Evolutionary conservation across 306 rosid species (phyloP).

Genomic region (Neltuma alba): DNA sequence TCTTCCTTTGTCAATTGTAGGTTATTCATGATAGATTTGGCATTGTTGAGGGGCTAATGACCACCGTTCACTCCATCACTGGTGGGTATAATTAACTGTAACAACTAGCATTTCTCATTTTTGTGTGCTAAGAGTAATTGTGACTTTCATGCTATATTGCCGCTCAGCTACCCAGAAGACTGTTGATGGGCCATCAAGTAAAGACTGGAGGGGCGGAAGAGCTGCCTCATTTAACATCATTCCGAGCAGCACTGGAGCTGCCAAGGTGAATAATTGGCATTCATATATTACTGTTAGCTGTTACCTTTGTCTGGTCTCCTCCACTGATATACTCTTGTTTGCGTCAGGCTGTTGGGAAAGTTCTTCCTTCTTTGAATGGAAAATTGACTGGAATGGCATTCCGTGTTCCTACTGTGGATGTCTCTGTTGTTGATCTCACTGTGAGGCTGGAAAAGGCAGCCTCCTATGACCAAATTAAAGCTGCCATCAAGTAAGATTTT

Average conservation of each 20-base stretch:
- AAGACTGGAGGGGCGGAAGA: constrained; percentile 98
- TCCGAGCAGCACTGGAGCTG: constrained; percentile 97
- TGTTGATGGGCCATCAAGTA: constrained; percentile 86
- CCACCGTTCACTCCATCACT: constrained; percentile 83
- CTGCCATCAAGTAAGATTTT: constrained; percentile 67
- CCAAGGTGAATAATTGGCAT: constrained; percentile 58
- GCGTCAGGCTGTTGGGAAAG: constrained; percentile 73
- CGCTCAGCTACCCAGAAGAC: constrained; percentile 85
- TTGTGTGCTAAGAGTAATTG: not conserved
- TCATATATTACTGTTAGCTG: not conserved
- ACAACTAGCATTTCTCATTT: not conserved
- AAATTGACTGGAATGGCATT: constrained; percentile 85
- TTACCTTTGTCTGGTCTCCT: not conserved
- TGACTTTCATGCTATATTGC: not conserved
- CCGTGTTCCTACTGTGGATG: constrained; percentile 84
- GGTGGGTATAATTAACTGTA: constrained; percentile 46
- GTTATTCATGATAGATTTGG: constrained; percentile 85
- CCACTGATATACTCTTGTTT: not conserved
- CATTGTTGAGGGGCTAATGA: constrained; percentile 90
- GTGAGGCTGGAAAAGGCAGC: constrained; percentile 67
- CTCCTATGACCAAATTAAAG: constrained; percentile 56
- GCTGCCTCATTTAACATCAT: constrained; percentile 93
- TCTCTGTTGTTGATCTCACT: constrained; percentile 79
- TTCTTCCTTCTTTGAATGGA: constrained; percentile 72
- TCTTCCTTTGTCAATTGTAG: constrained; percentile 38